Base-by-base conservation (phyloP, 164 flowering plant species). In the Piper longum region DNA sequence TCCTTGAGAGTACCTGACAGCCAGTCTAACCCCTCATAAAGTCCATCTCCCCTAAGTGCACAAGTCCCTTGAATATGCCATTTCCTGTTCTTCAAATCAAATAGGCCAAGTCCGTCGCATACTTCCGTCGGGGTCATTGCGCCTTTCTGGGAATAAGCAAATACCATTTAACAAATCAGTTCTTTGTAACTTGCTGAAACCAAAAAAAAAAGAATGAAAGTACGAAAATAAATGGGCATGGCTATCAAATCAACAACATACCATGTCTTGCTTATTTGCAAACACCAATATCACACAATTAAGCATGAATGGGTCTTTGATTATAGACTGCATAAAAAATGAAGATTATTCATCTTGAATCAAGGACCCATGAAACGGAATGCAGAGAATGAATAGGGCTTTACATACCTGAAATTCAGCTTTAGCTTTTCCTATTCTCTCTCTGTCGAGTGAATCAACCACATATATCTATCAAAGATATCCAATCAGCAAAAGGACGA, bases 251-350 rank as follows among this genome's bases (percentile, higher is more conserved):
- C 44, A 5, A 48, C 13, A 63, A 74, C 91, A 40, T 73, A 95
- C 99, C 99, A 95, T 81, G 78, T 95, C 99, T 72, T 91, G 99
- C 67, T 95, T 95, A 72, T 95, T 95, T 42, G 99, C 99, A 69
- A 95, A 95, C 60, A 95, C 95, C 85, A 95, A 77, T 70, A 95
- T 89, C 70, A 85, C 90, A 69, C 87, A 81, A 74, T 89, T 89
- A 69, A 85, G 85, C 99, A 95, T 95, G 73, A 91, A 95, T 16
- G 97, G 99, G 73, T 95, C 97, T 57, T 65, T 83, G 74, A 95
- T 91, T 67, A 95, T 91, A 45, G 87, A 76, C 99, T 91, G 91
- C 64, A 83, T 73, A 14, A 48, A 48, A 5, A 48, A 48, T 9
- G 14, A 8, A 8, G 52, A 8, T 12, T 12, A 9, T 48, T 5